phyloP scores from a whole-genome alignment of 2,329 filamentous ascomycete genomes.

The Alternaria atra region DNA sequence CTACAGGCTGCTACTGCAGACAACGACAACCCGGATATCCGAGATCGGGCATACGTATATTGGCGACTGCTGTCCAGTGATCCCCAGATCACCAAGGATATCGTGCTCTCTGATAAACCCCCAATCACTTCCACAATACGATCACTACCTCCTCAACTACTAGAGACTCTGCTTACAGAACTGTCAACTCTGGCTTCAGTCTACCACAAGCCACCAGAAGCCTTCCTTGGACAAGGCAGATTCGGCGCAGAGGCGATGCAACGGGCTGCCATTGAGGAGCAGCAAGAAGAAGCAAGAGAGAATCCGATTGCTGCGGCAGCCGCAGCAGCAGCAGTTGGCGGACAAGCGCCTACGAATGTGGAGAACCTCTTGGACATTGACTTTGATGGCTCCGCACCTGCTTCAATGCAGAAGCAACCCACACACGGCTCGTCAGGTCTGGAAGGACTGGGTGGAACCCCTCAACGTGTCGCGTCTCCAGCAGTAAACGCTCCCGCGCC shows the following conservation, averaged over 20 bases:
- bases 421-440: slow-evolving; percentile 59
- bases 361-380: slow-evolving; percentile 97
- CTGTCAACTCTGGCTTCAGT: slow-evolving; percentile 95
- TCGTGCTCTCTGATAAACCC: slow-evolving; percentile 92
- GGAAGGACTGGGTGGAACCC: slow-evolving; percentile 69
- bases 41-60: slow-evolving; percentile 96
- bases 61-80: slow-evolving; percentile 96
- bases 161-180: slow-evolving; percentile 90
- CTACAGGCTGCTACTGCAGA: slow-evolving; percentile 91
- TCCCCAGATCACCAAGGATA: slow-evolving; percentile 87
- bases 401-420: slow-evolving; percentile 77
- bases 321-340: slow-evolving; percentile 68
- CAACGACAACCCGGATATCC: slow-evolving; percentile 96
- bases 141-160: slow-evolving; percentile 79
- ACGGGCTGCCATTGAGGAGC: slow-evolving; percentile 94
- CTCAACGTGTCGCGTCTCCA: slow-evolving; percentile 74
- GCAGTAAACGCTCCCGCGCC: slow-evolving; percentile 53
- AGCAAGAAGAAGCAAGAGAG: slow-evolving; percentile 88
- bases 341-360: slow-evolving; percentile 74
- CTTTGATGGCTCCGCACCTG: slow-evolving; percentile 91
- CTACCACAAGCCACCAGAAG: slow-evolving; percentile 97
- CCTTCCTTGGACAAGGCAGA: slow-evolving; percentile 95
- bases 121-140: slow-evolving; percentile 94
- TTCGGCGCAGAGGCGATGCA: slow-evolving; percentile 95
- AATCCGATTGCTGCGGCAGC: slow-evolving; percentile 92